Evolutionary conservation across 2,329 filamentous ascomycete genomes (phyloP).

Genomic region (Fusarium sp.): DNA sequence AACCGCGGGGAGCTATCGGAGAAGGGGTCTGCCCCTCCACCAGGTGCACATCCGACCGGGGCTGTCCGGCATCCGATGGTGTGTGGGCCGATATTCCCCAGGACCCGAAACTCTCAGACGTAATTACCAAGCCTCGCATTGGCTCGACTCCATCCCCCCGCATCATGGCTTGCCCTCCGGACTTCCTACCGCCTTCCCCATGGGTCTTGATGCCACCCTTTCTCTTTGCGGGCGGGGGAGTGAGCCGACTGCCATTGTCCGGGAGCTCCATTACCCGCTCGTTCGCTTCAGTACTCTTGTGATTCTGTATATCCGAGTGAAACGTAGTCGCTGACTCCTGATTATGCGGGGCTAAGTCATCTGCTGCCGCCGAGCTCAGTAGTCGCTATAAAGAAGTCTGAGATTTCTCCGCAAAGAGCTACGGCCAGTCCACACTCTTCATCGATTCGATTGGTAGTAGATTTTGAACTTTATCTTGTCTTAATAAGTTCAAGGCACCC

Average conservation of each 20-base stretch:
- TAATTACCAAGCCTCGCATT: constrained; percentile 25
- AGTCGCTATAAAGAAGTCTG: constrained; percentile 10
- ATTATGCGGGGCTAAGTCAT: constrained; percentile 34
- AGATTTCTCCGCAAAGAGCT: constrained; percentile 13
- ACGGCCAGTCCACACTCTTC: neutral
- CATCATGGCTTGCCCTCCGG: constrained; percentile 9
- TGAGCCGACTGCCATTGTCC: constrained; percentile 17
- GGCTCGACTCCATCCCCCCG: constrained; percentile 16
- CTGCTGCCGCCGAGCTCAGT: neutral
- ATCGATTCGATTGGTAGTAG: neutral
- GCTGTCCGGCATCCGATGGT: constrained; percentile 26
- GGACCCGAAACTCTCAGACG: constrained; percentile 20
- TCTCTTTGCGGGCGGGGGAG: neutral
- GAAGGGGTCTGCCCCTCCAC: constrained; percentile 11
- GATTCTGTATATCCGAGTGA: constrained; percentile 21
- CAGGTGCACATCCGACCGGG: constrained; percentile 15
- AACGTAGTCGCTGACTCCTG: constrained; percentile 14
- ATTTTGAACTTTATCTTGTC: neutral
- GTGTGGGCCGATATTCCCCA: neutral
- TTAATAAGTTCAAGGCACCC: neutral
- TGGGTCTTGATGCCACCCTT: neutral
- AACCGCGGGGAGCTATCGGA: constrained; percentile 8
- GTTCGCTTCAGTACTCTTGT: neutral
- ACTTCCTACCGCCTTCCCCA: constrained; percentile 11
- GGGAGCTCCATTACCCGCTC: constrained; percentile 29